These are phyloP conservation scores for Ophiostoma montium DNA, from an alignment of 2,329 filamentous ascomycete genomes.

Conservation along the genomic window DNA sequence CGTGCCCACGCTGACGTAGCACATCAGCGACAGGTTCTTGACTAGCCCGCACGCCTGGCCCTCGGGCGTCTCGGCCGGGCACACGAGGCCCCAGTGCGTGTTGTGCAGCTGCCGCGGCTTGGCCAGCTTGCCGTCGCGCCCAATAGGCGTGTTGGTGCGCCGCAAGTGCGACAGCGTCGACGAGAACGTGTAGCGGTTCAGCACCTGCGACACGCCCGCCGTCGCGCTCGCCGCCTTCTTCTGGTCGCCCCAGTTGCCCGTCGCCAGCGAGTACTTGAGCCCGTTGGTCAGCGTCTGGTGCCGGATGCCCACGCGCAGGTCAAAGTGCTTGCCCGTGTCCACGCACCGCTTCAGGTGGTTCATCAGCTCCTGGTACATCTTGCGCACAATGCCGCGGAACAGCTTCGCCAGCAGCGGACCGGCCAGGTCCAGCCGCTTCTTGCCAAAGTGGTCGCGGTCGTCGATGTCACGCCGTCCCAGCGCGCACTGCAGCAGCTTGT, in stretches of 20 bases:
- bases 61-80: slow-evolving; percentile 93
- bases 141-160: slow-evolving; percentile 93
- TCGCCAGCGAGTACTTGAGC: slow-evolving; percentile 90
- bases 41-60: slow-evolving; percentile 96
- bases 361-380: slow-evolving; percentile 81
- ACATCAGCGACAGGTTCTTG: slow-evolving; percentile 97
- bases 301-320: slow-evolving; percentile 81
- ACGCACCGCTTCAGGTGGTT: slow-evolving; percentile 87
- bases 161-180: slow-evolving; percentile 94
- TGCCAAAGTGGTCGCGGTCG: slow-evolving; percentile 96
- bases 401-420: slow-evolving; percentile 91
- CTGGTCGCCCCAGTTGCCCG: slow-evolving; percentile 98
- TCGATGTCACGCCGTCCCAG: slow-evolving; percentile 87
- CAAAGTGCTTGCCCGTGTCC: slow-evolving; percentile 79
- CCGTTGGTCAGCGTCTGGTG: slow-evolving; percentile 83
- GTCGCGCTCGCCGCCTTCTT: slow-evolving; percentile 95
- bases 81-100: slow-evolving; percentile 96
- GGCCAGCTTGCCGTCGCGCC: slow-evolving; percentile 93
- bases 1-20: slow-evolving; percentile 91
- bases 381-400: slow-evolving; percentile 82
- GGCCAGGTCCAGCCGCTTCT: slow-evolving; percentile 92
- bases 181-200: slow-evolving; percentile 95
- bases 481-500: slow-evolving; percentile 84
- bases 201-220: slow-evolving; percentile 92
- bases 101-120: slow-evolving; percentile 97